Evolutionary conservation across 208 protist species (phyloP), one percentile per base, ranked within the genome.

Genomic region (Trypanosoma scelopori): DNA sequence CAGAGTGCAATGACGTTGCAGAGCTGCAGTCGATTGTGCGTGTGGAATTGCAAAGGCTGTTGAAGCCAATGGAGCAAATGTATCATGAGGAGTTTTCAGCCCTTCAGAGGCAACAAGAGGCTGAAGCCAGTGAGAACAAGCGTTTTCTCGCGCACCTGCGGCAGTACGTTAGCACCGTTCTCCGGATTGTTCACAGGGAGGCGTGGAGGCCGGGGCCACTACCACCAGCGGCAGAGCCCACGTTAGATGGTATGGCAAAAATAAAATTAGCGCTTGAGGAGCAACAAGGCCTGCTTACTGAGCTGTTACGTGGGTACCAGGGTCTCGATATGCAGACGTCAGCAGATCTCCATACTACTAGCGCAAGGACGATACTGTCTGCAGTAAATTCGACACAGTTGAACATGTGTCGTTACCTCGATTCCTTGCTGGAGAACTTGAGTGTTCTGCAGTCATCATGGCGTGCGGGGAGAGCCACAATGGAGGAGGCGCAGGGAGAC

Each of bases 1-100:
- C 48, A 46, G 30, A 59, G 1, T 47, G 20, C 23, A 7, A 9
- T 32, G 55, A 55, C 22, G 20, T 32, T 41, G 30, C 25, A 35
- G 32, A 30, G 16, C 5, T 55, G 16, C 7, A 45, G 25, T 30
- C 37, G 20, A 23, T 55, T 13, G 23, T 63, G 23, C 57, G 57
- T 16, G 46, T 45, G 15, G 59, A 65, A 13, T 25, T 65, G 27
- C 59, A 46, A 43, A 53, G 35, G 22, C 15, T 65, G 32, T 22
- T 65, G 7, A 47, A 55, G 30, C 59, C 46, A n/a, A 18, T 65
- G 32, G 47, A 65, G 20, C 2, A 65, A 37, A 42, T 65, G n/a
- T 55, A 47, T 53, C 18, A 22, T 55, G 32, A 52, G 28, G 49
- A 15, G 28, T 27, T 65, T 28, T 28, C 20, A 4, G 6, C 28